Evolutionary conservation across 768 basidiomycete genomes (phyloP).

Genomic region (Termitomyces sp.): DNA sequence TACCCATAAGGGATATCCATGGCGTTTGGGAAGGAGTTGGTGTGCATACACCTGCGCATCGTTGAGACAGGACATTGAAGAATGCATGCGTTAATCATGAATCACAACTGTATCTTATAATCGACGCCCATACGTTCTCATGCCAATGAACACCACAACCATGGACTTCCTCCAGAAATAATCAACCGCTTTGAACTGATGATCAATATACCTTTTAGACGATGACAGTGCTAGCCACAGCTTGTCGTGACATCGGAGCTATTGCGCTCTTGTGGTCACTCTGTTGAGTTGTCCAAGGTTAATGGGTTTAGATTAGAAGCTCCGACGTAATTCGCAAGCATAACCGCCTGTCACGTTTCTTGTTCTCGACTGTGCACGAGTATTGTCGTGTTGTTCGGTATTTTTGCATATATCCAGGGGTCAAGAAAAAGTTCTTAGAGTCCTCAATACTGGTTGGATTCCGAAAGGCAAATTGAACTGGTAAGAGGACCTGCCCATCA

Average conservation of each 20-base stretch:
- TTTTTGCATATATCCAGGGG: neutral
- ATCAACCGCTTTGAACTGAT: neutral
- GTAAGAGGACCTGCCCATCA: neutral
- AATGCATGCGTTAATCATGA: neutral
- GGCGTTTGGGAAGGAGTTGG: slow-evolving; percentile 14
- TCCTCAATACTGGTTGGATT: neutral
- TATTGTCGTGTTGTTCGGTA: neutral
- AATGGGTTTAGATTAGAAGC: neutral
- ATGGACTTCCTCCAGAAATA: neutral
- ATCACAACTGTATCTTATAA: neutral
- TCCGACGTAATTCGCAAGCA: neutral
- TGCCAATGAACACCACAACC: neutral
- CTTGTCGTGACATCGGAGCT: neutral
- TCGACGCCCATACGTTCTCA: too few species aligned
- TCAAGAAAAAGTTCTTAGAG: neutral
- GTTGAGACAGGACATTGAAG: slow-evolving; percentile 4
- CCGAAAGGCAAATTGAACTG: neutral
- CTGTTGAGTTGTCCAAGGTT: too few species aligned
- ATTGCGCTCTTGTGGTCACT: neutral
- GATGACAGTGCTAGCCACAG: neutral
- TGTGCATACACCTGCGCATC: slow-evolving; percentile 13
- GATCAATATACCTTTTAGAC: neutral
- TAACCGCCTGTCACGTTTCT: neutral
- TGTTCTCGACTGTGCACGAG: neutral
- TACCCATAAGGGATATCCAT: slow-evolving; percentile 27